A percentile compares a stretch with the other conserved stretches of the same genome.
Evolutionary conservation across 179 eudicot species (phyloP).

Genomic region (Beta lomatogona): DNA sequence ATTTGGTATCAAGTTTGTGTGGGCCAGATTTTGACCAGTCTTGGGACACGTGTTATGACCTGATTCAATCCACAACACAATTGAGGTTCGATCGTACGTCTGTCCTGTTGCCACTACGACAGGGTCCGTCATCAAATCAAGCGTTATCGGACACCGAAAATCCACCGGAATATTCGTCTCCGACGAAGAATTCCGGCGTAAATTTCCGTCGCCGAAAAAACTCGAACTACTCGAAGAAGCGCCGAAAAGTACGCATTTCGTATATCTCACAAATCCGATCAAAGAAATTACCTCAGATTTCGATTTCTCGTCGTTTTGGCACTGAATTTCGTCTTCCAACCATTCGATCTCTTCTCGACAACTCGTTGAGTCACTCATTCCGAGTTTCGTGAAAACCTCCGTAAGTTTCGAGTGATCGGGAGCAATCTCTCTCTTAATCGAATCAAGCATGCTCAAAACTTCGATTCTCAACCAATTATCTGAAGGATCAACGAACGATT

Average conservation of each 20-base stretch:
- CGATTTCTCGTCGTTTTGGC: constrained; percentile 62
- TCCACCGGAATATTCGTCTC: constrained; percentile 67
- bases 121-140: constrained; percentile 82
- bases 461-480: constrained; percentile 47
- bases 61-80: constrained; percentile 74
- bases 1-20: constrained; percentile 64
- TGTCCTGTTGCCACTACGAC: constrained; percentile 88
- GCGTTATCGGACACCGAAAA: constrained; percentile 80
- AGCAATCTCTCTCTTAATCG: constrained; percentile 56
- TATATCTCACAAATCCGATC: constrained; percentile 76
- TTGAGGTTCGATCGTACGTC: constrained; percentile 75
- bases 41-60: constrained; percentile 91
- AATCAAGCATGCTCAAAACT: constrained; percentile 50
- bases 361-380: constrained; percentile 62
- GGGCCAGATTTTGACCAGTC: constrained; percentile 67
- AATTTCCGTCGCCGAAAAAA: constrained; percentile 26
- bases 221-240: constrained; percentile 34
- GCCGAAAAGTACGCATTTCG: constrained; percentile 79
- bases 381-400: constrained; percentile 50
- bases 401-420: constrained; percentile 55
- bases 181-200: constrained; percentile 39
- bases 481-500: constrained; percentile 35
- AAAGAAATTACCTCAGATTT: constrained; percentile 58
- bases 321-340: constrained; percentile 74
- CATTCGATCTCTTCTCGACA: constrained; percentile 70